These are phyloP conservation scores for Pseudocercospora pini-densiflorae DNA, from an alignment of 2,329 filamentous ascomycete genomes.

Conservation along the genomic window DNA sequence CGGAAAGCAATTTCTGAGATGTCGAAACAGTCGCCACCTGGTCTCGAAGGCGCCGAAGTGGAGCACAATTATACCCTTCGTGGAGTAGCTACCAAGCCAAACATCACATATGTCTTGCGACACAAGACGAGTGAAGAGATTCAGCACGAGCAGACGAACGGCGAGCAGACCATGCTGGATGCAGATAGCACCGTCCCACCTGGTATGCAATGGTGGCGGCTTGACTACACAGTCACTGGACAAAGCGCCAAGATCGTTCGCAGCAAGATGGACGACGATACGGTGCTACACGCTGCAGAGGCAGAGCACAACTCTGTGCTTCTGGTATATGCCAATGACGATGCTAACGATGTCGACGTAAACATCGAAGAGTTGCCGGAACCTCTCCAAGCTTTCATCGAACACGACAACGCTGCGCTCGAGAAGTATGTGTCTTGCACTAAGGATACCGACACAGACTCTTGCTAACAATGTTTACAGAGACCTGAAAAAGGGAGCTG, in stretches of 20 bases:
- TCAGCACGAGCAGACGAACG: background rate
- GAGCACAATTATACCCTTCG: conserved; percentile 59
- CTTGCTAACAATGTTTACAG: background rate
- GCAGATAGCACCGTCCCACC: conserved; percentile 41
- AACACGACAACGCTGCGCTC: conserved; percentile 34
- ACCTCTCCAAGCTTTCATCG: conserved; percentile 34
- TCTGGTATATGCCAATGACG: conserved; percentile 63
- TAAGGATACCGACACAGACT: background rate
- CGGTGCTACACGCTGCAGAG: conserved; percentile 58
- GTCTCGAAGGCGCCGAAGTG: conserved; percentile 36
- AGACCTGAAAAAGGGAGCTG: conserved; percentile 11
- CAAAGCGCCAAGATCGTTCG: conserved; percentile 43
- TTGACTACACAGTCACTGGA: conserved; percentile 54
- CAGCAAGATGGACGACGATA: conserved; percentile 46
- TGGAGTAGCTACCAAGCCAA: conserved; percentile 62
- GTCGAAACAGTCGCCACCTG: conserved; percentile 32
- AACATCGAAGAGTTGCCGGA: conserved; percentile 29
- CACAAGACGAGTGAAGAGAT: conserved; percentile 30
- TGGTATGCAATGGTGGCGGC: conserved; percentile 61
- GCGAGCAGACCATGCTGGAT: conserved; percentile 18
- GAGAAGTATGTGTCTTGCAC: background rate
- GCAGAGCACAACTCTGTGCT: conserved; percentile 58
- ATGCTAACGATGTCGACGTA: conserved; percentile 30
- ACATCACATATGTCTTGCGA: conserved; percentile 61
- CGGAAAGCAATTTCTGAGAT: conserved; percentile 36